These are phyloP conservation scores for Schwanniomyces yamadae DNA, from an alignment of 805 yeast species.

Conservation along the genomic window DNA sequence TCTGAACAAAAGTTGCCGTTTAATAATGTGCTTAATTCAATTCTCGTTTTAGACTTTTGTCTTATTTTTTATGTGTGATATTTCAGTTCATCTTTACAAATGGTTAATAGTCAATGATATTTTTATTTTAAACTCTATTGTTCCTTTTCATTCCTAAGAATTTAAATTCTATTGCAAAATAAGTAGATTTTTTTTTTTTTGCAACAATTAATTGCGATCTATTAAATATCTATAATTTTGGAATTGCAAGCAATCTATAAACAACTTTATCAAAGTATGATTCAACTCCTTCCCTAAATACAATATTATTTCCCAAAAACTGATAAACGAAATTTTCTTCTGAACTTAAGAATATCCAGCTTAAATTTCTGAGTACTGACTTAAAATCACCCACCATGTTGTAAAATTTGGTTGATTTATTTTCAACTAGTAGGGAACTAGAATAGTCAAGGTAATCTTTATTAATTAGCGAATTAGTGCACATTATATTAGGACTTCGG, in stretches of 20 bases:
- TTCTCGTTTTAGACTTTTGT: not conserved
- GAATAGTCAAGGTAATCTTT: not conserved
- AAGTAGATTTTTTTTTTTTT: not conserved
- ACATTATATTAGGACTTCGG: not conserved
- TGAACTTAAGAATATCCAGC: constrained; percentile 3
- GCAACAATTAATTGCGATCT: not conserved
- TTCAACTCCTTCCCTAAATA: constrained; percentile 2
- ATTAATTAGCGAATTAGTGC: not conserved
- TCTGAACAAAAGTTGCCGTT: constrained; percentile 17
- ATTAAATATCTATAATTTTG: not conserved
- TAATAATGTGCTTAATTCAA: not conserved
- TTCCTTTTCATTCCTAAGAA: not conserved
- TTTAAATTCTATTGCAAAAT: not conserved
- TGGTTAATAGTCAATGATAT: not conserved
- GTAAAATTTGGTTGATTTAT: not conserved
- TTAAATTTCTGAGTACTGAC: constrained; percentile 1
- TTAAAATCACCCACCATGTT: constrained; percentile 2
- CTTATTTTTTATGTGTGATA: not conserved
- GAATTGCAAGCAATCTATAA: not conserved
- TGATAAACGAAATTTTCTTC: constrained; percentile 2
- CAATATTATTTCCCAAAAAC: not conserved
- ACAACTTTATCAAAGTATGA: not conserved
- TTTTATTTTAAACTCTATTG: constrained; percentile 1
- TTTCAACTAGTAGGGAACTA: not conserved
- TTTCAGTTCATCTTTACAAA: not conserved